A percentile compares a stretch with the other conserved stretches of the same genome.
Evolutionary conservation across 2,329 filamentous ascomycete genomes (phyloP).

Genomic region (Didymella lethalis): DNA sequence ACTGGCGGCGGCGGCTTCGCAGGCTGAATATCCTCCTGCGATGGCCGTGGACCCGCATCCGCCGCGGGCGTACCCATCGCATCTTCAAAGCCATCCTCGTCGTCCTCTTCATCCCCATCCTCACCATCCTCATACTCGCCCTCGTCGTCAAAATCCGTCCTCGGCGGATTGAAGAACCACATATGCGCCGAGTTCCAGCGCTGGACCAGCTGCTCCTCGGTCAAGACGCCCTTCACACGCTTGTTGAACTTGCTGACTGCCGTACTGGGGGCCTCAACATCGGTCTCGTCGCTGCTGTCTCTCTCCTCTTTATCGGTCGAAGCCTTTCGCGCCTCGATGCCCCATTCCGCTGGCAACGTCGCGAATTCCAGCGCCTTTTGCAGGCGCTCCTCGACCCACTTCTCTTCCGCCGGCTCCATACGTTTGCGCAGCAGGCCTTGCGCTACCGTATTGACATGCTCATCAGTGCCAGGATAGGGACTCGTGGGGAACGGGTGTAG

Average conservation of each 20-base stretch:
- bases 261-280: conserved; percentile 17
- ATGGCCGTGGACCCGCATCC: conserved; percentile 8
- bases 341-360: conserved; percentile 42
- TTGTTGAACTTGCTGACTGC: conserved; percentile 23
- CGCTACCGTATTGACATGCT: conserved; percentile 30
- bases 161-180: conserved; percentile 28
- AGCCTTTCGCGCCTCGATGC: conserved; percentile 33
- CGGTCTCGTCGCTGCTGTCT: conserved; percentile 23
- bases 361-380: conserved; percentile 41
- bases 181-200: conserved; percentile 34
- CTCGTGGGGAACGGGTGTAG: conserved; percentile 39
- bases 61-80: conserved; percentile 27
- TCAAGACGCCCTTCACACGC: conserved; percentile 29
- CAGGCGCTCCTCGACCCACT: conserved; percentile 42
- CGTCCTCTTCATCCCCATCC: conserved; percentile 29
- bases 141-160: conserved; percentile 13
- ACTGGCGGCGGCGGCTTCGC: conserved; percentile 8
- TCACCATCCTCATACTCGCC: conserved; percentile 25
- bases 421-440: conserved; percentile 39
- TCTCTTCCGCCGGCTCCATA: conserved; percentile 37
- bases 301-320: conserved; percentile 21
- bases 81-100: conserved; percentile 32
- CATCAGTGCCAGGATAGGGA: conserved; percentile 32
- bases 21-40: conserved; percentile 12
- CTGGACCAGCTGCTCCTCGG: conserved; percentile 31